Percentiles rank a stretch among this genome's conserved stretches.
These are phyloP conservation scores for Gossypium davidsonii DNA, from an alignment of 441 rosid species.

Conservation along the genomic window DNA sequence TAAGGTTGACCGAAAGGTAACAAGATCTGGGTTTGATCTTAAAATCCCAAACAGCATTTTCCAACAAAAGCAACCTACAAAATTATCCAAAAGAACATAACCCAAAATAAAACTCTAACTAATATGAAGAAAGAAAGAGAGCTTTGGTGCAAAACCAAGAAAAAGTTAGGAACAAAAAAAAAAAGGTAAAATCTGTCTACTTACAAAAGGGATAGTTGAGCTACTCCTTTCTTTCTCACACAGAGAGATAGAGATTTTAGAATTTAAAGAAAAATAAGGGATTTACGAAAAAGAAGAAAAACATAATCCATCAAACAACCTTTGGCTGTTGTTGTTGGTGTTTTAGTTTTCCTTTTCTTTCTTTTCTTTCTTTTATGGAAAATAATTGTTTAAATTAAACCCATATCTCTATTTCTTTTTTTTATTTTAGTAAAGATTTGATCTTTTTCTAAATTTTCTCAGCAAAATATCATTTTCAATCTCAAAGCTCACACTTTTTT, in stretches of 20 bases:
- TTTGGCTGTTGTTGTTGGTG: constrained; percentile 5
- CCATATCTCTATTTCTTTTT: neutral
- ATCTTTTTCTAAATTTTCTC: constrained; percentile 6
- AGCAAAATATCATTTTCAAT: neutral
- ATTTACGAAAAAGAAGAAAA: neutral
- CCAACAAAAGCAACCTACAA: constrained; percentile 20
- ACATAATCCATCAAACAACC: constrained; percentile 14
- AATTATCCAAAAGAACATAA: constrained; percentile 5
- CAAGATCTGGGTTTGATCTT: constrained; percentile 48
- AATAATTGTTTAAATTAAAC: constrained; percentile 14
- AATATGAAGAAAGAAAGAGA: constrained; percentile 6
- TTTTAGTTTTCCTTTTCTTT: constrained; percentile 12
- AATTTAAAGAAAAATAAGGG: constrained; percentile 9
- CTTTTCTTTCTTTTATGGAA: constrained; percentile 11
- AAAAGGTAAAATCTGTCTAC: constrained; percentile 1
- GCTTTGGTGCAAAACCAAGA: neutral
- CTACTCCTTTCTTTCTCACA: constrained; percentile 10
- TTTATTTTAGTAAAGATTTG: neutral
- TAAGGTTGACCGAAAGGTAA: constrained; percentile 27
- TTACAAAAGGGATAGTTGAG: constrained; percentile 9
- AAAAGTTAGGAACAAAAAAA: neutral
- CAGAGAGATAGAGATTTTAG: neutral
- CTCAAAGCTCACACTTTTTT: neutral
- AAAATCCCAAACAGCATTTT: constrained; percentile 21
- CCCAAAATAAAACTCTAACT: no score